Conservation (phyloP, 208 protist genomes). For the Leishmania mexicana region DNA sequence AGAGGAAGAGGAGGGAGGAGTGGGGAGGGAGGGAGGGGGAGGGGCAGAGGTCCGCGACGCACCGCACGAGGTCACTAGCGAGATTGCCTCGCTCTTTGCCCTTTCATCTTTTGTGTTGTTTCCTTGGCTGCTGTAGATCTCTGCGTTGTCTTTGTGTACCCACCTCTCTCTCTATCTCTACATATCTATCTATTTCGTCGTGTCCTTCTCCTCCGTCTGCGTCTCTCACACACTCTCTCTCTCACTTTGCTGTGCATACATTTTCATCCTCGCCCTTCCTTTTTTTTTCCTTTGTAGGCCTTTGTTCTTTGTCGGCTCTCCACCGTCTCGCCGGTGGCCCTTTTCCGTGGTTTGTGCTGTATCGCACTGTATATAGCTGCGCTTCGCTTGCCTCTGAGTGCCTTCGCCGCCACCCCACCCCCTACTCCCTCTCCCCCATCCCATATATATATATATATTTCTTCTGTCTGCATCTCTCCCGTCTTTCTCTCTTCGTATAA, state of each 20-base stretch:
- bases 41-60: background rate
- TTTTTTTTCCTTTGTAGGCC: conserved; percentile 4
- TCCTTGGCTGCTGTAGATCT: background rate
- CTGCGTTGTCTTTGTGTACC: background rate
- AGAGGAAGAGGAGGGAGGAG: background rate
- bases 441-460: background rate
- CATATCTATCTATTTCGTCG: background rate
- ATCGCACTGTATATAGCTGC: background rate
- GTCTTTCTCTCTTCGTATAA: background rate
- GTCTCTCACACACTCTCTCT: background rate
- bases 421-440: background rate
- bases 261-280: background rate
- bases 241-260: background rate
- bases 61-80: background rate
- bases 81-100: background rate
- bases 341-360: too few species aligned
- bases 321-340: background rate
- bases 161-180: too few species aligned
- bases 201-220: background rate
- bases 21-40: background rate
- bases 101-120: background rate
- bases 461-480: background rate
- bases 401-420: background rate
- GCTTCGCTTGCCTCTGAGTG: background rate
- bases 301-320: background rate